Conservation (phyloP, 2,329 filamentous ascomycete species). For the Aspergillus sp. region DNA sequence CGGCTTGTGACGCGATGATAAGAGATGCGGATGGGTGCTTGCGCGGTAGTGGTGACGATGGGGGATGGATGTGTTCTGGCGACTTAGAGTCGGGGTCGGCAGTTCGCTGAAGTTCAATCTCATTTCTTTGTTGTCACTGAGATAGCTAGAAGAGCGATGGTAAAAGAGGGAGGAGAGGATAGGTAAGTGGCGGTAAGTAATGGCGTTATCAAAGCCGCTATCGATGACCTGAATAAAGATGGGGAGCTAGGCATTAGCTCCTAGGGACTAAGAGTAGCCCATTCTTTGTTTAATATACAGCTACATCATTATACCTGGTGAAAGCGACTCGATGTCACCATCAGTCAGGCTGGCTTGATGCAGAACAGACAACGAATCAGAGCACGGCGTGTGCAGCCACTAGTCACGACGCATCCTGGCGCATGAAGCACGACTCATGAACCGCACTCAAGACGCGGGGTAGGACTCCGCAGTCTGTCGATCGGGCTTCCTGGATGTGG, state of each 20-base stretch:
- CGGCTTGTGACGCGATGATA: constrained; percentile 33
- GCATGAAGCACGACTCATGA: background rate
- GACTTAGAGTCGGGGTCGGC: constrained; percentile 31
- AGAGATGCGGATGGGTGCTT: constrained; percentile 31
- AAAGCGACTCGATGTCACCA: background rate
- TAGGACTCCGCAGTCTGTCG: background rate
- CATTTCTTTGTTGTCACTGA: constrained; percentile 17
- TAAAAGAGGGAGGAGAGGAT: background rate
- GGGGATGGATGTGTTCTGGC: constrained; percentile 27
- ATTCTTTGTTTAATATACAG: background rate
- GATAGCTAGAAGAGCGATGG: background rate
- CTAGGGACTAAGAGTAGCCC: background rate
- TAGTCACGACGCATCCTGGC: background rate
- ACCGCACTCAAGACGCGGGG: background rate
- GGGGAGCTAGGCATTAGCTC: background rate
- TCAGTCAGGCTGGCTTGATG: background rate
- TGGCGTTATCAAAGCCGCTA: background rate
- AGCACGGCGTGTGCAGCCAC: background rate
- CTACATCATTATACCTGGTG: background rate
- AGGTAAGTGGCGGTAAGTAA: background rate
- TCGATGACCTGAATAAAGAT: background rate
- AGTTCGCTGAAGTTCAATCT: constrained; percentile 31
- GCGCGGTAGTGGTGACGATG: constrained; percentile 20
- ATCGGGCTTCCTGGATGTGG: background rate
- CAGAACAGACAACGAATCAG: background rate